Evolutionary conservation across 1,139 yeast species (phyloP).

Genomic region (Pichia sp.): DNA sequence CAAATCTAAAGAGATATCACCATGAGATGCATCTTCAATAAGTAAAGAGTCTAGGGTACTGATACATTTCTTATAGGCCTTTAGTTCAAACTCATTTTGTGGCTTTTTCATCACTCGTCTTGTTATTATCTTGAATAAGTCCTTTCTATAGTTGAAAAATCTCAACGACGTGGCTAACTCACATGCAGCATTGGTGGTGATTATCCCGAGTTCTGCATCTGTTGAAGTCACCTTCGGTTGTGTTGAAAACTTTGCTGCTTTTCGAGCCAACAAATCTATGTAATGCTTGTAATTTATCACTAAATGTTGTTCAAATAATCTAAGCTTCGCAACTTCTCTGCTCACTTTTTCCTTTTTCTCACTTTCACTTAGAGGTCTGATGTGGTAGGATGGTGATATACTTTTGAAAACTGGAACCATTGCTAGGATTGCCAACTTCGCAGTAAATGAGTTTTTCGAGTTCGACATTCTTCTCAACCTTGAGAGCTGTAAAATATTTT

Average conservation of each 20-base stretch:
- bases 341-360: constrained; percentile 81
- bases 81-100: constrained; percentile 42
- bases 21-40: constrained; percentile 63
- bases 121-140: constrained; percentile 61
- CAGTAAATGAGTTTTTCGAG: constrained; percentile 62
- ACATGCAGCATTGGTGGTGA: constrained; percentile 73
- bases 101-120: constrained; percentile 62
- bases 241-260: constrained; percentile 41
- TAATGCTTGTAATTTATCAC: constrained; percentile 66
- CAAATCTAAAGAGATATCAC: constrained; percentile 74
- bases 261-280: constrained; percentile 48
- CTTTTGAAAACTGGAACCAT: constrained; percentile 80
- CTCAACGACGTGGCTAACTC: constrained; percentile 67
- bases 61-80: constrained; percentile 56
- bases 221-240: constrained; percentile 37
- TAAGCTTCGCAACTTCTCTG: constrained; percentile 69
- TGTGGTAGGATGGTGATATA: constrained; percentile 82
- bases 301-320: constrained; percentile 76
- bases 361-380: constrained; percentile 73
- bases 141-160: constrained; percentile 76
- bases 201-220: constrained; percentile 47
- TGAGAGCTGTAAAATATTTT: constrained; percentile 60
- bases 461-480: constrained; percentile 69
- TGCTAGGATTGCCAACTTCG: constrained; percentile 72
- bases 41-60: constrained; percentile 62